Evolutionary conservation across 371 early-diverging fungal genomes (phyloP).

Genomic region (Zopfochytrium polystomum): DNA sequence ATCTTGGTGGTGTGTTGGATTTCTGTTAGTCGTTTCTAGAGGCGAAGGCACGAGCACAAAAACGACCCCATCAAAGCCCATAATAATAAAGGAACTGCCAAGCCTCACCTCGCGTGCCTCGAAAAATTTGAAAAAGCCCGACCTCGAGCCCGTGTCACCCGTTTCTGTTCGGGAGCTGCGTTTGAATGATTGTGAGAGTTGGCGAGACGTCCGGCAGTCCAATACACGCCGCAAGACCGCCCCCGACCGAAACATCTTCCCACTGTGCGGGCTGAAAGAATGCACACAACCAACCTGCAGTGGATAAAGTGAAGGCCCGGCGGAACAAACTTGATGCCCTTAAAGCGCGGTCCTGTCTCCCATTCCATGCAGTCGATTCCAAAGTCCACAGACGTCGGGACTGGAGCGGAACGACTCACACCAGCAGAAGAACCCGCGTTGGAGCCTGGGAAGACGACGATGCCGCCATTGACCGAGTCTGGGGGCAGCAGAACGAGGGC

Average conservation of each 20-base stretch:
- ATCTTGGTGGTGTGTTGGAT: constrained; percentile 44
- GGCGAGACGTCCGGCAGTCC: not conserved
- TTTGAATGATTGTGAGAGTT: not conserved
- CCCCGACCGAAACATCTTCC: constrained; percentile 22
- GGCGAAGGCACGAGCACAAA: too few species aligned
- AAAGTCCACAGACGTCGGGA: too few species aligned
- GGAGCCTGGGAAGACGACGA: too few species aligned
- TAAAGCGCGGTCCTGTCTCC: constrained; percentile 86
- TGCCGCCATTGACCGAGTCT: not conserved
- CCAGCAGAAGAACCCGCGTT: too few species aligned
- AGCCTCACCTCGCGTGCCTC: constrained; percentile 57
- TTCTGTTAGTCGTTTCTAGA: not conserved
- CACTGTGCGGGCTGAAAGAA: not conserved
- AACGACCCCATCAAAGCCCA: too few species aligned
- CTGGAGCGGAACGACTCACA: too few species aligned
- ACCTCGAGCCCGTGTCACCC: constrained; percentile 60
- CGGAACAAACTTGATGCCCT: constrained; percentile 90
- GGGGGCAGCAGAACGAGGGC: not conserved
- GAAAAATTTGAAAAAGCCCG: constrained; percentile 75
- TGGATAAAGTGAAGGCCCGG: constrained; percentile 91
- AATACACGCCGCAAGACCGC: not conserved
- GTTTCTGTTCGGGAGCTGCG: constrained; percentile 29
- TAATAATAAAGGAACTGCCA: not conserved
- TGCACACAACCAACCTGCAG: constrained; percentile 59
- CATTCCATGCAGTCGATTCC: constrained; percentile 91